Evolutionary conservation across 1,284 basidiomycete species (phyloP), one percentile per base, ranked within the genome.

Genomic region (Bondarzewia mesenterica): DNA sequence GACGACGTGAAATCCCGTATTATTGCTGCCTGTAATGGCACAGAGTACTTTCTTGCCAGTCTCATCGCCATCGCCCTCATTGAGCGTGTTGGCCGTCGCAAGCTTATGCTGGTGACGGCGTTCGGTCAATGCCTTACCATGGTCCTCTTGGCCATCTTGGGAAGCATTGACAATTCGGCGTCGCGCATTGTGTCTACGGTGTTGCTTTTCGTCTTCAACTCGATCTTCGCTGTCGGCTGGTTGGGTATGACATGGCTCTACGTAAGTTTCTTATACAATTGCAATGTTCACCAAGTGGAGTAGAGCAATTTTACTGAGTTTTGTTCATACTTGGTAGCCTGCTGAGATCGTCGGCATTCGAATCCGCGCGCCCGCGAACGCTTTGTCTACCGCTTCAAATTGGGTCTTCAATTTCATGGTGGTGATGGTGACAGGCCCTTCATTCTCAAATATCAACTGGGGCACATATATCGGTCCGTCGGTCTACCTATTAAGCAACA

Each of bases 221-320:
- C 84, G 35, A 80, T 81, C 67, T 85, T 85, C 62, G 81, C 80
- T 1, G 69, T 85, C 48, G 83, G 82, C 32, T 85, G 81, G 82
- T 73, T 84, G 60, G 81, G 81, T 21, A 83, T 85, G 77, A 80
- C 82, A 5, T 82, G 81, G 78, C 64, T 83, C 47, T 80, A 80
- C 55, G 77, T 80, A 52, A 58, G 75, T 67, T 21, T 14, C 14
- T 10, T 12, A 10, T 32, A 12, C 12, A 32, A 5, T 32, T n/a
- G 10, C 29, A 12, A n/a, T 10, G 29, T 32, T 7, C 10, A 32
- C 10, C 29, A 12, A 12, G 29, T 7, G 29, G n/a, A n/a, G n/a
- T n/a, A n/a, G n/a, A n/a, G n/a, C n/a, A n/a, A n/a, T 32, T 32
- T 32, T 4, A 32, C 4, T 7, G 10, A 10, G n/a, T 6, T n/a